Base-by-base conservation (phyloP, 441 rosid species). In the Macaranga tanarius region DNA sequence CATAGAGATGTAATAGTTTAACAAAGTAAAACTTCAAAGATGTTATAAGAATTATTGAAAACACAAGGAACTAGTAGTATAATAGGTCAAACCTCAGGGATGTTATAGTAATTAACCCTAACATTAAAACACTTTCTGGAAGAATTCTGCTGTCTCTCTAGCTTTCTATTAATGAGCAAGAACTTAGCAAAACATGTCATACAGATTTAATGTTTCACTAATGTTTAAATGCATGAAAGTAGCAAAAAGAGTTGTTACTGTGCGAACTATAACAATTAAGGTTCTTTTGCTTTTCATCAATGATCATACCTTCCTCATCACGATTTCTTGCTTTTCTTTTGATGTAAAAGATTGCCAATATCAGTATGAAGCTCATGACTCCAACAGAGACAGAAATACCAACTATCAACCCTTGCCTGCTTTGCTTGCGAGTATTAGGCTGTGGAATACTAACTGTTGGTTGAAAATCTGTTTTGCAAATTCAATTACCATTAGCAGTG, bases 381-480 rank as follows among this genome's bases (percentile, higher is more conserved):
- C 81, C 84, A 22, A 71, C 60, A n/a, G 84, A 78, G 13, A 79
- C 77, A 3, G 77, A 12, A 44, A 80, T 70, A 15, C 88, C 85
- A 48, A 72, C 84, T 57, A 84, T 75, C 72, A 84, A 17, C 28
- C 80, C 77, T 1, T 75, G 67, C 28, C 7, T 31, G 59, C 31
- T 77, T 67, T 64, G 78, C 55, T 77, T 76, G 13, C 22, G 20
- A 10, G 1, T 61, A 52, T 23, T 19, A 58, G 80, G 84, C 16
- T 81, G 72, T 7, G 26, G 73, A 56, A 78, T 76, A 55, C 80
- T 75, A 13, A 80, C 81, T 40, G 65, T 20, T 44, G 88, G 83
- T 67, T 1, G 31, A 52, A 84, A 84, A 45, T 54, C 84, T 82
- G 54, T 62, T 34, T 10, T 45, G 11, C 10, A 38, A 75, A 62